Conservation (phyloP, 106 monocot genomes). For the Dioscorea alata region DNA sequence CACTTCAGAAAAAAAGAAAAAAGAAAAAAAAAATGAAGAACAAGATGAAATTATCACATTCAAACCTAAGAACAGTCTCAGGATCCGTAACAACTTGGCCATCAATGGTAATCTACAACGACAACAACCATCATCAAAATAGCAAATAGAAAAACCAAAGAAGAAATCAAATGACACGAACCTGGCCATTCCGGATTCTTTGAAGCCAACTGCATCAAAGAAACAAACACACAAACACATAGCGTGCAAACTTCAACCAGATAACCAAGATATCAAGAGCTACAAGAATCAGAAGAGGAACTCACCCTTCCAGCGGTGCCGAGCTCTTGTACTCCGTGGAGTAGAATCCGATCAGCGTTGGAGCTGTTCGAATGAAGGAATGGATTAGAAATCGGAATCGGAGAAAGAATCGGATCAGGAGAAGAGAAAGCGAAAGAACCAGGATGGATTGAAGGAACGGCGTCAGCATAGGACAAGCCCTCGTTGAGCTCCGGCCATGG, state of each 20-base stretch:
- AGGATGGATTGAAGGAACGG: constrained; percentile 13
- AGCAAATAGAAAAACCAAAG: not conserved
- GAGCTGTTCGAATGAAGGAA: constrained; percentile 8
- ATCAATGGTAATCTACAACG: constrained; percentile 53
- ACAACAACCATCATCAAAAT: not conserved
- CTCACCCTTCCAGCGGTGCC: constrained; percentile 62
- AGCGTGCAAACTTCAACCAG: not conserved
- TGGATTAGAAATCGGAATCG: not conserved
- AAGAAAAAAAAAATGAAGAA: not conserved
- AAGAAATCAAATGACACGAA: not conserved
- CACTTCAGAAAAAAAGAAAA: not conserved
- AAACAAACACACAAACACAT: not conserved
- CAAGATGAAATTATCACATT: not conserved
- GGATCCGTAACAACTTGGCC: constrained; percentile 53
- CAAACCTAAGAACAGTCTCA: constrained; percentile 34
- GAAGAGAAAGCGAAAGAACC: constrained; percentile 13
- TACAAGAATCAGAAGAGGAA: not conserved
- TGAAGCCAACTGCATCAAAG: constrained; percentile 56
- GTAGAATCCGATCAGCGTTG: constrained; percentile 70
- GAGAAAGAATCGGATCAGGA: not conserved
- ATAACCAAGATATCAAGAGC: not conserved
- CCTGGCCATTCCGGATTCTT: constrained; percentile 70
- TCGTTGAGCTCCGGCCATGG: constrained; percentile 67
- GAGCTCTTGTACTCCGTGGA: constrained; percentile 57
- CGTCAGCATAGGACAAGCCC: constrained; percentile 50